Base-by-base conservation (phyloP, 352 stramenopile genomes). In the Phytophthora parvispora region DNA sequence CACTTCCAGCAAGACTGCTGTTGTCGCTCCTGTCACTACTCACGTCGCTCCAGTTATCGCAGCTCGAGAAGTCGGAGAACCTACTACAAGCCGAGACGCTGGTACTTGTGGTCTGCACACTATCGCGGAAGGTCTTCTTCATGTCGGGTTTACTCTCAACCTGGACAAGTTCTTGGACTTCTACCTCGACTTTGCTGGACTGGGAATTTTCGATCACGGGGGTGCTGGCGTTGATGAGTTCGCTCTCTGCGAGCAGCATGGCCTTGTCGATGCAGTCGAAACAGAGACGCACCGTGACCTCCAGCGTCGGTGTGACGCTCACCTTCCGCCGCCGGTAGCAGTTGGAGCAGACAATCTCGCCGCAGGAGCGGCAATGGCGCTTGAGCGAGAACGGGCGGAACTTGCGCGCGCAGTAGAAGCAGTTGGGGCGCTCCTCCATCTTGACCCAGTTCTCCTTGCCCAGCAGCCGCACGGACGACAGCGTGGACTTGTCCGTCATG, bases 241-340 rank as follows among this genome's bases (percentile, higher is more conserved):
- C 53, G 16, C 34, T 70, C 47, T 79, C 72, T 47, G 49, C 53
- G 5, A 67, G 27, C 6, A 83, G 80, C 69, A 78, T 86, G 43
- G 81, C 79, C 52, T 91, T 91, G 69, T 92, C 86, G 50, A 96
- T 85, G 60, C 88, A 96, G 57, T 92, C 83, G 9, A 93, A 88
- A 70, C 88, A 96, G 13, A 96, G 78, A 12, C 83, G 82, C 13
- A 84, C 81, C 10, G 68, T 80, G 22, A 83, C 63, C 62, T 80
- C 74, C 25, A 84, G 43, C 0, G 61, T 69, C 6, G 64, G 34
- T 1, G 67, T 74, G 7, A 84, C 74, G 20, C 76, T 72, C 6
- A 96, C 86, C 22, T 78, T 75, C 36, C 86, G 80, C 40, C 86
- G 80, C 8, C 77, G 70, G 43, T 91, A 93, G 75, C 90, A 97